phyloP scores from a whole-genome alignment of 257 asterid species.

The Thymus quinquecostatus region DNA sequence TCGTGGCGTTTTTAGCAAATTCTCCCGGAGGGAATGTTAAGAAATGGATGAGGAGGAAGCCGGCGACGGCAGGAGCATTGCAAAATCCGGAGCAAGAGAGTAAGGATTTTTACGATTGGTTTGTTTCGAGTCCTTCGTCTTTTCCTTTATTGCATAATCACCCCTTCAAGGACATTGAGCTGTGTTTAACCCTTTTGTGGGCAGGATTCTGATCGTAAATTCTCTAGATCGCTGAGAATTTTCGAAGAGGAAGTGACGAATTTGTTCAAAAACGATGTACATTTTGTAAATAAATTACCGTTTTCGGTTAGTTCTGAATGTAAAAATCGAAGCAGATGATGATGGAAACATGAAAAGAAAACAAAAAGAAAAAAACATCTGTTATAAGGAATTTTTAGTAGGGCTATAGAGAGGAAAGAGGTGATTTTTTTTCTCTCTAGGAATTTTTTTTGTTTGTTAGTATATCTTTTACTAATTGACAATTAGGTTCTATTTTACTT shows the following conservation, averaged over 20 bases:
- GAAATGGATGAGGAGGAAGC: conserved; percentile 57
- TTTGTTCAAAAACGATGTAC: conserved; percentile 12
- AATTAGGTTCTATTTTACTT: background rate
- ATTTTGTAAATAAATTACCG: conserved; percentile 27
- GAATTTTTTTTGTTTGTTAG: background rate
- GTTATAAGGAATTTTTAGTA: conserved; percentile 16
- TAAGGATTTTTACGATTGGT: conserved; percentile 68
- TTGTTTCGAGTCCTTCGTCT: conserved; percentile 5
- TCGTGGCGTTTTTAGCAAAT: conserved; percentile 40
- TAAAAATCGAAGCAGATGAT: conserved; percentile 21
- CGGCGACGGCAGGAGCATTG: conserved; percentile 28
- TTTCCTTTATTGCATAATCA: conserved; percentile 5
- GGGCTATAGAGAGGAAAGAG: conserved; percentile 25
- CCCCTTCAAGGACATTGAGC: background rate
- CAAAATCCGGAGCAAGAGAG: conserved; percentile 43
- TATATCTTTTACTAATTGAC: too few relatives aligned
- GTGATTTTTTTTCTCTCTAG: conserved; percentile 9
- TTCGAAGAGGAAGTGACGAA: conserved; percentile 27
- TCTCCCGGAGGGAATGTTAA: conserved; percentile 62
- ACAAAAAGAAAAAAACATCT: background rate
- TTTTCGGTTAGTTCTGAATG: conserved; percentile 5
- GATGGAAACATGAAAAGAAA: background rate
- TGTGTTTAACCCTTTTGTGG: too few relatives aligned
- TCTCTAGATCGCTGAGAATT: conserved; percentile 64
- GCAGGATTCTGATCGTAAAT: conserved; percentile 61